Conservation (phyloP, 176 grass and related monocot genomes). For the Oryza glumipatula region DNA sequence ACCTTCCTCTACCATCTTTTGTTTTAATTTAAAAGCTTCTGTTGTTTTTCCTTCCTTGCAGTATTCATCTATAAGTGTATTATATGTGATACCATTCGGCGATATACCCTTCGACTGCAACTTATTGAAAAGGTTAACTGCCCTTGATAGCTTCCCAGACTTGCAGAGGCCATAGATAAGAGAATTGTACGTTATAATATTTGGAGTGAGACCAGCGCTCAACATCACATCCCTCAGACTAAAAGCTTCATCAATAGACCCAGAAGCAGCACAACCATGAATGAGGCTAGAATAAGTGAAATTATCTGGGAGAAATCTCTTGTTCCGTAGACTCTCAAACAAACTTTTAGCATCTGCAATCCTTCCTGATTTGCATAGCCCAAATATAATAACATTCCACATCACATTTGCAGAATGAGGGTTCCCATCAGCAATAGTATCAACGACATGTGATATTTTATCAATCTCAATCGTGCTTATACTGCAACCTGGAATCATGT, state of each 20-base stretch:
- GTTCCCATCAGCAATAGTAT: constrained; percentile 49
- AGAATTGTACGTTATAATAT: constrained; percentile 86
- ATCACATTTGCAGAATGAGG: constrained; percentile 64
- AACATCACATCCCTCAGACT: constrained; percentile 75
- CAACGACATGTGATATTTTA: constrained; percentile 45
- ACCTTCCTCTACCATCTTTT: constrained; percentile 80
- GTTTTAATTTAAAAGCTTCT: constrained; percentile 90
- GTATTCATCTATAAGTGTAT: constrained; percentile 81
- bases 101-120: constrained; percentile 64
- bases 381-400: constrained; percentile 92
- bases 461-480: constrained; percentile 36
- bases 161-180: constrained; percentile 96
- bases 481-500: constrained; percentile 65
- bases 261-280: constrained; percentile 73
- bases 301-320: constrained; percentile 72
- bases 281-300: constrained; percentile 90
- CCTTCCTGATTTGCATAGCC: constrained; percentile 81
- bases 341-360: constrained; percentile 70
- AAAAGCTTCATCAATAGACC: constrained; percentile 76
- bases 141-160: constrained; percentile 67
- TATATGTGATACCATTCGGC: constrained; percentile 81
- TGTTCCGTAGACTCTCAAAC: constrained; percentile 54
- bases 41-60: constrained; percentile 75
- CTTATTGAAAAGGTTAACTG: constrained; percentile 78
- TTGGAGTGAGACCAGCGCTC: constrained; percentile 55